Base-by-base conservation (phyloP, 192 early-diverging fungal genomes). In the Gigaspora rosea region DNA sequence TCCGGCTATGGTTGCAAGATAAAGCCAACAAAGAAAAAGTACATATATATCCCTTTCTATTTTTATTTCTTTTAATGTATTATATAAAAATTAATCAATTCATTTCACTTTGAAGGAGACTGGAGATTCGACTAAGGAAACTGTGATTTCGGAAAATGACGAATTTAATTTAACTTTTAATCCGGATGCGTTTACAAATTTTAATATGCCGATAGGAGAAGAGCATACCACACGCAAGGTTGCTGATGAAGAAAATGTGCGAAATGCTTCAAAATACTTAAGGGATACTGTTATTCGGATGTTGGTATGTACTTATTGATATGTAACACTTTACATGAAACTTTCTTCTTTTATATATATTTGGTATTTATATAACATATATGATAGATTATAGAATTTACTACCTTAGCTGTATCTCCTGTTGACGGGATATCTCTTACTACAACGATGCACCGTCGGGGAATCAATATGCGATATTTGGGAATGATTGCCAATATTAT, bases 381-480 rank as follows among this genome's bases (percentile, higher is more conserved):
- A 41, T 27, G 27, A 41, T 78, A 85, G 82, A 84, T 86, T 4
- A 79, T 88, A 71, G 88, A 90, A 78, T 95, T 80, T 79, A 85
- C 84, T 7, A 84, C 89, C n/a, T 92, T 92, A 82, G 77, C 85
- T 18, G 88, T 88, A 16, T 91, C 92, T 2, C 97, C 96, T 33
- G 80, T 93, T 20, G 95, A 95, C 82, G 91, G 92, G 56, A 88
- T 87, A 56, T 85, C 89, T 15, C 84, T 99, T n/a, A 91, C 90
- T 12, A 86, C 85, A 72, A 85, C 90, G 7, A 91, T 99, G 87
- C 97, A 99, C 83, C 92, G 90, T 59, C 94, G 94, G 51, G 97
- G 97, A 76, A 92, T 99, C 84, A 97, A 98, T 83, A 97, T 98
- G 94, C 90, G 97, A 46, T 98, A 97, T 78, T 87, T 99, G 27